Percentiles rank a stretch among this genome's conserved stretches.
phyloP scores from a whole-genome alignment of 202 grass and related monocot species.

The Zizania palustris region DNA sequence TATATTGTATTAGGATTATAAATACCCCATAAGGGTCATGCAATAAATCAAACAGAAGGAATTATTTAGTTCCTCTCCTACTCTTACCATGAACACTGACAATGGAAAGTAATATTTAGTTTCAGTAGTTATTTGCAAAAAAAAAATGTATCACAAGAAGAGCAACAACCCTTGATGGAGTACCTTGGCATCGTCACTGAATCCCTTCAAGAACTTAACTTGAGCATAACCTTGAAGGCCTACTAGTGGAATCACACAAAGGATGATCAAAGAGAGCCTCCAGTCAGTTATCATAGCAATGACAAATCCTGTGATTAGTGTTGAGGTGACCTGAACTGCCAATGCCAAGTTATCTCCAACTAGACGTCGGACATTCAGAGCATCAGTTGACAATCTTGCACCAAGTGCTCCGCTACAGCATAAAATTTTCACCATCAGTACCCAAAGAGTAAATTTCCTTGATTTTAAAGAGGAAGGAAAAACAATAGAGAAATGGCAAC shows the following conservation, averaged over 20 bases:
- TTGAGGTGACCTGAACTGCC: conserved; percentile 45
- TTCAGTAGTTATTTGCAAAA: conserved; percentile 21
- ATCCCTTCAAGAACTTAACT: conserved; percentile 79
- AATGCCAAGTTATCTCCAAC: conserved; percentile 88
- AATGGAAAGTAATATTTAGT: conserved; percentile 1
- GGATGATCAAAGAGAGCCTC: conserved; percentile 71
- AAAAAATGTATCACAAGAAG: not conserved
- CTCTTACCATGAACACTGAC: not conserved
- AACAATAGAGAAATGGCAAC: conserved; percentile 1
- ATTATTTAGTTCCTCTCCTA: too few species aligned
- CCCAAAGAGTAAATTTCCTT: conserved; percentile 1
- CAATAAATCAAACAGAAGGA: too few species aligned
- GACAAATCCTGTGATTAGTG: conserved; percentile 61
- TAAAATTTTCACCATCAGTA: conserved; percentile 32
- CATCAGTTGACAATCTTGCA: conserved; percentile 81
- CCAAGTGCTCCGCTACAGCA: conserved; percentile 71
- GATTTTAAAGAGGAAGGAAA: not conserved
- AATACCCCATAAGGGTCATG: too few species aligned
- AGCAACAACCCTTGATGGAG: conserved; percentile 15
- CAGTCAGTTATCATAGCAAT: conserved; percentile 74
- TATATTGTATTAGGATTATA: too few species aligned
- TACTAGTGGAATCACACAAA: conserved; percentile 67
- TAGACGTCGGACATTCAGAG: conserved; percentile 70
- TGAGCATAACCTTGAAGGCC: conserved; percentile 82
- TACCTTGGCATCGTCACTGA: conserved; percentile 87